A percentile compares a stretch with the other conserved stretches of the same genome.
These are phyloP conservation scores for Ogataea wickerhamii DNA, from an alignment of 805 yeast species.

Conservation along the genomic window DNA sequence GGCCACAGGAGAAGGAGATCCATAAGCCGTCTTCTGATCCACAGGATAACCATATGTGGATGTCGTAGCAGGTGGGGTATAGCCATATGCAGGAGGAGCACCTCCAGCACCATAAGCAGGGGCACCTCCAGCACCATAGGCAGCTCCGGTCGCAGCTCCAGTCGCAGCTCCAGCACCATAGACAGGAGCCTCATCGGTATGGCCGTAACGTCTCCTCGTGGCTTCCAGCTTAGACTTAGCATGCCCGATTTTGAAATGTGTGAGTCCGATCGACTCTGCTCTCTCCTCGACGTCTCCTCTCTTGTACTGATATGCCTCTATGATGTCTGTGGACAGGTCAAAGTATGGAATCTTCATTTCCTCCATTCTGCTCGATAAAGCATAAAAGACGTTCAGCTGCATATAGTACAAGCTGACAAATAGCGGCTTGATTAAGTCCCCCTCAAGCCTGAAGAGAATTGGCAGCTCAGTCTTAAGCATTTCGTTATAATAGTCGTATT, in stretches of 20 bases:
- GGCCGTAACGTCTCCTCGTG: constrained; percentile 70
- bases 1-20: constrained; percentile 25
- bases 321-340: constrained; percentile 78
- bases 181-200: constrained; percentile 31
- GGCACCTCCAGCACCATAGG: constrained; percentile 13
- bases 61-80: constrained; percentile 26
- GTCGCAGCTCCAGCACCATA: constrained; percentile 28
- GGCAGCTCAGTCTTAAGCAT: constrained; percentile 92
- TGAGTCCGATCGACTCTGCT: constrained; percentile 83
- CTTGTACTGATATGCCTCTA: constrained; percentile 73
- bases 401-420: constrained; percentile 93
- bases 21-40: constrained; percentile 26
- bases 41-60: constrained; percentile 23
- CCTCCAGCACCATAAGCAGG: constrained; percentile 26
- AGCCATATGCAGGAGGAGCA: constrained; percentile 34
- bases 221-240: constrained; percentile 81
- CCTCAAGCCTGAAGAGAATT: constrained; percentile 78
- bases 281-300: constrained; percentile 90
- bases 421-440: constrained; percentile 87
- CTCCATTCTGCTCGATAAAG: constrained; percentile 86
- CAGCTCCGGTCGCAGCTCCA: constrained; percentile 32
- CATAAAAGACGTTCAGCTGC: constrained; percentile 96
- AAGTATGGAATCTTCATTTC: constrained; percentile 96
- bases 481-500: constrained; percentile 92
- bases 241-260: constrained; percentile 86